Conservation (phyloP, 768 basidiomycete species). For the Trametes maxima region DNA sequence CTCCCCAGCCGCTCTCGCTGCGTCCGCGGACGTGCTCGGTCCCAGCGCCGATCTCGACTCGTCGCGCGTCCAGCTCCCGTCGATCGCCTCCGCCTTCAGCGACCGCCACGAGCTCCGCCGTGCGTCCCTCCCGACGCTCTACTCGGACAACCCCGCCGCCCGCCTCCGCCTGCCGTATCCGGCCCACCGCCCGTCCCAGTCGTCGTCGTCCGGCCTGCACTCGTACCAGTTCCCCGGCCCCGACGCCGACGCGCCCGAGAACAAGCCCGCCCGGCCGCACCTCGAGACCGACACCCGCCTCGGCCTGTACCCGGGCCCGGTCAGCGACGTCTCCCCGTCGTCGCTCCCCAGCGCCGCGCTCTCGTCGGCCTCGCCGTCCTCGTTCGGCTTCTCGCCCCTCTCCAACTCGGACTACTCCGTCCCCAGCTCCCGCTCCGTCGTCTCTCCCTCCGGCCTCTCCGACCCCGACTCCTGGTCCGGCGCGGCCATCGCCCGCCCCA, state of each 20-base stretch:
- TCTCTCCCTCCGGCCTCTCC: conserved; percentile 39
- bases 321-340: conserved; percentile 47
- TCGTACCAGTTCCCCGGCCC: conserved; percentile 60
- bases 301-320: conserved; percentile 44
- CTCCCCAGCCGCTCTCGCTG: conserved; percentile 24
- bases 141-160: conserved; percentile 46
- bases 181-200: conserved; percentile 41
- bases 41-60: conserved; percentile 43
- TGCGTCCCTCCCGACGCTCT: conserved; percentile 63
- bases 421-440: conserved; percentile 35
- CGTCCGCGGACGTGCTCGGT: conserved; percentile 34
- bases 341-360: conserved; percentile 54
- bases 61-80: conserved; percentile 68
- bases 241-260: conserved; percentile 38
- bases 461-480: conserved; percentile 23
- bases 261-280: conserved; percentile 46
- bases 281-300: conserved; percentile 52
- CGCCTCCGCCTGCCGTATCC: conserved; percentile 64
- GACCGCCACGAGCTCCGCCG: conserved; percentile 62
- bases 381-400: conserved; percentile 46
- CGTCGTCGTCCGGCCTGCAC: conserved; percentile 39
- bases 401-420: conserved; percentile 17
- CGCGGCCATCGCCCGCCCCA: conserved; percentile 62
- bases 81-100: conserved; percentile 71
- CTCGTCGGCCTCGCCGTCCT: conserved; percentile 50